These are phyloP conservation scores for Acanthamoeba polyphaga DNA, from an alignment of 208 protist genomes.

Conservation along the genomic window DNA sequence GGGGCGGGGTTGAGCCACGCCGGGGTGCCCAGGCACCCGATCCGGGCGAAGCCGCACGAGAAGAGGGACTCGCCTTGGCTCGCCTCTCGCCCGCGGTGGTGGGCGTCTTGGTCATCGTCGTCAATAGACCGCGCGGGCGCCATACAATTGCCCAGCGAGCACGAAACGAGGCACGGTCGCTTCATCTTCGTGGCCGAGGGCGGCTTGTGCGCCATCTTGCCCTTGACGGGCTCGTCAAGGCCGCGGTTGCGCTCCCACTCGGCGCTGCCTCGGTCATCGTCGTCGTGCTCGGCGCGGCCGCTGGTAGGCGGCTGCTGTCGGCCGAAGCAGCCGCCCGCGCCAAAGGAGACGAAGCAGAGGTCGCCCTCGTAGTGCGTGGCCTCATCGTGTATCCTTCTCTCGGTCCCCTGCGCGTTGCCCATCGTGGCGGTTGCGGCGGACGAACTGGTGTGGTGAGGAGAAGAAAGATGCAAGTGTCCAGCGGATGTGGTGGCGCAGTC, in stretches of 20 bases:
- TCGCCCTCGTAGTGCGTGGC: neutral
- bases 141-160: neutral
- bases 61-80: slow-evolving; percentile 6
- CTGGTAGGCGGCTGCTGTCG: neutral
- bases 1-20: slow-evolving; percentile 13
- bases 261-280: neutral
- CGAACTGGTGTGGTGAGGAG: neutral
- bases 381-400: slow-evolving; percentile 33
- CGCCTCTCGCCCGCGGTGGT: neutral
- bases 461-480: neutral
- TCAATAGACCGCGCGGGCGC: neutral
- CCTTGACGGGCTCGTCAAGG: neutral
- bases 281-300: neutral
- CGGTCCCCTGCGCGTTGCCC: slow-evolving; percentile 22
- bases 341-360: slow-evolving; percentile 39
- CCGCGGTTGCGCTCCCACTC: neutral
- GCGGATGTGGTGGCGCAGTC: too few relatives aligned
- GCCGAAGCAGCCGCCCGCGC: slow-evolving; percentile 2
- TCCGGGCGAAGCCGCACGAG: neutral
- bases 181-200: neutral
- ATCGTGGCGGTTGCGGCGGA: neutral
- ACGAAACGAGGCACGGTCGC: neutral
- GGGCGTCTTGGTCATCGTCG: neutral
- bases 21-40: slow-evolving; percentile 13
- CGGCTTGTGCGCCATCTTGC: neutral